Evolutionary conservation across 768 basidiomycete genomes (phyloP).

Genomic region (Kwoniella shandongensis): DNA sequence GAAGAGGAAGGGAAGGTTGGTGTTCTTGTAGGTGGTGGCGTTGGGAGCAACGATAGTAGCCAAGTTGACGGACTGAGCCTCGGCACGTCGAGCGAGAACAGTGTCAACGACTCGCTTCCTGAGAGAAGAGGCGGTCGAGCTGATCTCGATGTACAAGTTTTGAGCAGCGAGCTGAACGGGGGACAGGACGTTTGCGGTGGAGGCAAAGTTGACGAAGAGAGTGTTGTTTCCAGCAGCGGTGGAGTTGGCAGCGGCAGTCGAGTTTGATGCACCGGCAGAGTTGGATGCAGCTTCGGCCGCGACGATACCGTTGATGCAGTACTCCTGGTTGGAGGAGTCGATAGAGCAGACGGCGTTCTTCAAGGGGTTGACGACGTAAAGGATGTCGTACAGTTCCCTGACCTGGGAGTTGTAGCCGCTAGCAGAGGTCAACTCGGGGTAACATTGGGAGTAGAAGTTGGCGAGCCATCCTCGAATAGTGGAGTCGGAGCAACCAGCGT

Average conservation of each 20-base stretch:
- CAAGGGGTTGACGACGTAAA: constrained; percentile 72
- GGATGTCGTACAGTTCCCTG: constrained; percentile 69
- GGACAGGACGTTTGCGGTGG: constrained; percentile 24
- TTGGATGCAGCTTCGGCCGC: constrained; percentile 34
- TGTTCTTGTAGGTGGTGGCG: constrained; percentile 58
- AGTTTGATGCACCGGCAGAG: constrained; percentile 22
- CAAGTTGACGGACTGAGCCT: constrained; percentile 15
- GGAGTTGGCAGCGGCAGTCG: constrained; percentile 58
- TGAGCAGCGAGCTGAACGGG: constrained; percentile 47
- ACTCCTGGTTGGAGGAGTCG: constrained; percentile 64
- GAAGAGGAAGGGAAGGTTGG: constrained; percentile 73
- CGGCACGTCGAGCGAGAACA: constrained; percentile 31
- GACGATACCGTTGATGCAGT: constrained; percentile 63
- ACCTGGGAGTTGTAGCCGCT: constrained; percentile 57
- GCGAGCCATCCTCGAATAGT: constrained; percentile 65
- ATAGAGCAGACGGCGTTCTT: constrained; percentile 70
- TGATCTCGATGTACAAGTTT: constrained; percentile 29
- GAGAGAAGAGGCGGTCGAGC: constrained; percentile 26
- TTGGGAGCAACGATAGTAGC: constrained; percentile 54
- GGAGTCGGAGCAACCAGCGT: constrained; percentile 54
- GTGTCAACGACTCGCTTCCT: constrained; percentile 36
- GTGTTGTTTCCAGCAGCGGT: constrained; percentile 25
- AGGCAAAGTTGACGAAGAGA: constrained; percentile 37
- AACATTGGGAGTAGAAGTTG: constrained; percentile 70
- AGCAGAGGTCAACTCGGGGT: constrained; percentile 63